phyloP scores from a whole-genome alignment of 2,329 filamentous ascomycete genomes.

The Ophiostoma triangulosporum region DNA sequence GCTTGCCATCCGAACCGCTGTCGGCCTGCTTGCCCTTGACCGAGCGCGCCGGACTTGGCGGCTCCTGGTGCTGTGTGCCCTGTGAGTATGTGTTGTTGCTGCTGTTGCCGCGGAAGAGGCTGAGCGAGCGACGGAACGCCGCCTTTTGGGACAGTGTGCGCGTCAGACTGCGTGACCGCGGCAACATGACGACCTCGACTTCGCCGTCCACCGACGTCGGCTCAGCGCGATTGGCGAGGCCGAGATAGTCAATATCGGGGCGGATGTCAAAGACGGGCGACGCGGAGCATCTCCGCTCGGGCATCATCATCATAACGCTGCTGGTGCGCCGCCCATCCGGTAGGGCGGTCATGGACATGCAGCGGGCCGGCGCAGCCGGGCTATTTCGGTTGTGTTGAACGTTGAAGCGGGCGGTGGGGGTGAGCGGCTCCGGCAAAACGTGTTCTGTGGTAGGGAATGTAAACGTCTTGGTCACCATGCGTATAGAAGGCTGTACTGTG shows the following conservation, averaged over 20 bases:
- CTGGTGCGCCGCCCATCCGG: background rate
- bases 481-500: background rate
- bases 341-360: conserved; percentile 10
- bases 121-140: conserved; percentile 22
- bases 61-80: background rate
- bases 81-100: background rate
- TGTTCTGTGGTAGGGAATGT: background rate
- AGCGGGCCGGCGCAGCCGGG: background rate
- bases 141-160: conserved; percentile 20
- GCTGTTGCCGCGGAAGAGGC: conserved; percentile 17
- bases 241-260: conserved; percentile 43
- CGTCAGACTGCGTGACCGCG: conserved; percentile 18
- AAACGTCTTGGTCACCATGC: background rate
- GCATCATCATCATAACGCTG: background rate
- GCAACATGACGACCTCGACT: conserved; percentile 6
- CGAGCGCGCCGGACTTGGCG: background rate
- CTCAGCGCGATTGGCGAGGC: conserved; percentile 24
- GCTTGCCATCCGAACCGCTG: background rate
- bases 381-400: background rate
- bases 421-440: background rate
- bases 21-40: conserved; percentile 1
- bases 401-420: background rate
- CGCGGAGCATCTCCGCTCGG: background rate
- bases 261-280: conserved; percentile 28
- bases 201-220: background rate